Base-by-base conservation (phyloP, 352 stramenopile species). In the Phytophthora palmivora region DNA sequence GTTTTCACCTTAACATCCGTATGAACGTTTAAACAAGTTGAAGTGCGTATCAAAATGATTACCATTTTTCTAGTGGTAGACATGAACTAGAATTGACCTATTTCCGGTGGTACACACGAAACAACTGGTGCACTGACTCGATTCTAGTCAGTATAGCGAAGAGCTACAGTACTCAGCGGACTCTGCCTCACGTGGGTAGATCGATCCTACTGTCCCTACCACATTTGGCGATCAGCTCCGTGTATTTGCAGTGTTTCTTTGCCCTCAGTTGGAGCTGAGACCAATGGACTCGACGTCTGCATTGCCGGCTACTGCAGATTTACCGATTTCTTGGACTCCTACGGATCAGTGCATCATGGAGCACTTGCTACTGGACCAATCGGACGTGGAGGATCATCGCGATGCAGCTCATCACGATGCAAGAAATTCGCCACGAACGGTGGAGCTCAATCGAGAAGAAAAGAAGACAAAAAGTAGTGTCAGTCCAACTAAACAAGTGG, bases 321-420 rank as follows among this genome's bases (percentile, higher is more conserved):
- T 81, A 15, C 71, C 63, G 4, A 45, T 33, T 26, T 63, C 28
- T 34, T 87, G 78, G 78, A 83, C 75, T 43, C 58, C 70, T n/a
- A 79, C 65, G 15, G 78, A 87, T 58, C 78, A 87, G 41, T 67
- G 69, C 43, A 84, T 87, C 63, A 84, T 87, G 63, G 78, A 87
- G 63, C 64, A 81, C 38, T 66, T 87, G 45, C 62, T 87, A 50
- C 59, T 82, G 34, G 59, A 72, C 12, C 45, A 64, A 41, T 63
- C 46, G 32, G 49, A 72, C 46, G 45, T 38, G 0, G 55, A 65
- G 22, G 39, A 71, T 12, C 48, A 37, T 16, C 24, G 39, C 8
- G 30, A 66, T 15, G 50, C 49, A 45, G 34, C 5, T 36, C 19
- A 54, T 4, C 36, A 56, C 18, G 42, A 67, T 49, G 36, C 36